These are phyloP conservation scores for Zopfochytrium polystomum DNA, from an alignment of 371 early-diverging fungal species.

Conservation along the genomic window DNA sequence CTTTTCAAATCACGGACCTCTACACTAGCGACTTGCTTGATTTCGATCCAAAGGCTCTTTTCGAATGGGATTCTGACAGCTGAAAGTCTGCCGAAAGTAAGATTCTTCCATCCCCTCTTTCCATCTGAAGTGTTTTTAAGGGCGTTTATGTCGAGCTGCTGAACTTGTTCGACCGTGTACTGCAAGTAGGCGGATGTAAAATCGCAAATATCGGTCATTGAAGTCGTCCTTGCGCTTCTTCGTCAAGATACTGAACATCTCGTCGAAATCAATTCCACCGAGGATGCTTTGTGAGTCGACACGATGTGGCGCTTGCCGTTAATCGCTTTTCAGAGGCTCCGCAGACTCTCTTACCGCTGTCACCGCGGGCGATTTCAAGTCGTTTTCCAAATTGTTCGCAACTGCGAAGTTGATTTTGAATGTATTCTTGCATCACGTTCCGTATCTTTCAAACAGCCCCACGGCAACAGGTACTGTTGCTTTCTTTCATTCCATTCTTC, in stretches of 20 bases:
- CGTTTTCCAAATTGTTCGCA: slow-evolving; percentile 9
- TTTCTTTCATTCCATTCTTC: not conserved
- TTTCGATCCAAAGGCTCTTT: slow-evolving; percentile 13
- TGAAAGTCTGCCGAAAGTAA: slow-evolving; percentile 21
- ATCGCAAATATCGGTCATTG: slow-evolving; percentile 31
- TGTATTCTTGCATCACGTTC: slow-evolving; percentile 37
- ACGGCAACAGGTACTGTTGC: slow-evolving; percentile 25
- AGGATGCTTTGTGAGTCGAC: too few species aligned
- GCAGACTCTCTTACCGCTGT: not conserved
- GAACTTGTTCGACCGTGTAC: slow-evolving; percentile 59
- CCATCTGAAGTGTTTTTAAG: slow-evolving; percentile 38
- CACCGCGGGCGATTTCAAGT: not conserved
- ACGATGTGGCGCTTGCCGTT: not conserved
- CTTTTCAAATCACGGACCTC: too few species aligned
- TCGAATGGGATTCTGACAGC: slow-evolving; percentile 26
- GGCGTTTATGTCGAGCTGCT: slow-evolving; percentile 61
- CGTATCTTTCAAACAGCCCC: slow-evolving; percentile 34
- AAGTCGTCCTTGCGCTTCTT: slow-evolving; percentile 20
- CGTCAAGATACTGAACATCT: slow-evolving; percentile 10
- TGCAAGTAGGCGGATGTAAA: slow-evolving; percentile 37
- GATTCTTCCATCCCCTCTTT: slow-evolving; percentile 2
- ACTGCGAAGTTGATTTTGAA: slow-evolving; percentile 33
- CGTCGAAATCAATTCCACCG: slow-evolving; percentile 6
- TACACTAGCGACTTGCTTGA: too few species aligned
- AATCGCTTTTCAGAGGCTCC: slow-evolving; percentile 1